A percentile compares a stretch with the other conserved stretches of the same genome.
These are phyloP conservation scores for Stagonosporopsis chrysanthemi DNA, from an alignment of 2,329 filamentous ascomycete species.

Conservation along the genomic window DNA sequence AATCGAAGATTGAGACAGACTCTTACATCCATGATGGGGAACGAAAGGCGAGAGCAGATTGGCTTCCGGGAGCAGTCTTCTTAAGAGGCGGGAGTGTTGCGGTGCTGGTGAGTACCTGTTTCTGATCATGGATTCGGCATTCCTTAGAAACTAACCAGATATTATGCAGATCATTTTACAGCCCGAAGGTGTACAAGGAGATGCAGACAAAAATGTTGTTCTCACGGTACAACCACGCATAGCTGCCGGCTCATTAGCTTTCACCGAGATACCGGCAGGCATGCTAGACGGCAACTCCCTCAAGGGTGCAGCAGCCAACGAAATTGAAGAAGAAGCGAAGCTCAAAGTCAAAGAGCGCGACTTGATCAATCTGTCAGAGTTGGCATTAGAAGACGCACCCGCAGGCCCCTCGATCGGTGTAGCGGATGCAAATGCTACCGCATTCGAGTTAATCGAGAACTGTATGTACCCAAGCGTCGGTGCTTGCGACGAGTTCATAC, in stretches of 20 bases:
- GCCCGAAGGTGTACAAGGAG: slow-evolving; percentile 54
- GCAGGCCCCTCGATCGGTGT: background rate
- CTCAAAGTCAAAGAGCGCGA: slow-evolving; percentile 59
- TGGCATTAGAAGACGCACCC: slow-evolving; percentile 49
- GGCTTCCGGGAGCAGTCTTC: slow-evolving; percentile 64
- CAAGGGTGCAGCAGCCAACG: slow-evolving; percentile 62
- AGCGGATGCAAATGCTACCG: background rate
- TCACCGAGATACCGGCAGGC: slow-evolving; percentile 66
- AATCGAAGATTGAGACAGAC: slow-evolving; percentile 61
- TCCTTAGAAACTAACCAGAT: background rate
- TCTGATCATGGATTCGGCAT: too few species aligned
- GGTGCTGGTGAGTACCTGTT: slow-evolving; percentile 57
- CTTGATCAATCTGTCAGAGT: slow-evolving; percentile 62
- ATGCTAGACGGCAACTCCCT: slow-evolving; percentile 67
- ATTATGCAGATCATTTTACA: slow-evolving; percentile 63
- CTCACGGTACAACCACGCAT: slow-evolving; percentile 66
- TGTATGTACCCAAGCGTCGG: slow-evolving; percentile 64
- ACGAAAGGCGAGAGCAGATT: slow-evolving; percentile 43
- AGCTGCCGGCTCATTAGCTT: slow-evolving; percentile 62
- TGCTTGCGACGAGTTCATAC: slow-evolving; percentile 66
- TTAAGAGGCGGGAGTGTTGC: slow-evolving; percentile 65
- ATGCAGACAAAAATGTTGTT: slow-evolving; percentile 54
- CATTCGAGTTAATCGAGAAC: slow-evolving; percentile 25
- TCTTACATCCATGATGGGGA: slow-evolving; percentile 40
- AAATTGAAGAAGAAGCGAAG: slow-evolving; percentile 65